A percentile compares a stretch with the other conserved stretches of the same genome.
Conservation (phyloP, 148 eudicot genomes). For the Nepenthes mirabilis region DNA sequence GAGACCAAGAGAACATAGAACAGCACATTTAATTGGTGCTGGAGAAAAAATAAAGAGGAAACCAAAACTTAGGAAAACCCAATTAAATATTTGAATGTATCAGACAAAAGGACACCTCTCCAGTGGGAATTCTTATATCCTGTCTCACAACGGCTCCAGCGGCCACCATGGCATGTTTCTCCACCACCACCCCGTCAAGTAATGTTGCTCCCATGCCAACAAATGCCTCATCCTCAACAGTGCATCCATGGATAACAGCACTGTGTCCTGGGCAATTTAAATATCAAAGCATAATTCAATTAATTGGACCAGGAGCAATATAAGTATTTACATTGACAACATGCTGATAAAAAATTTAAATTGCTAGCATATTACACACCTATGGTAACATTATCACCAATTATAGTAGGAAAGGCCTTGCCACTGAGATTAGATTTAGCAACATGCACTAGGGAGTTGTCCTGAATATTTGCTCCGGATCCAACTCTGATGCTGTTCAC, state of each 20-base stretch:
- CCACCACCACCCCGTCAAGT: constrained; percentile 53
- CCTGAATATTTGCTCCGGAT: constrained; percentile 54
- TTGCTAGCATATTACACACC: constrained; percentile 18
- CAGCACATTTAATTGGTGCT: too few species aligned
- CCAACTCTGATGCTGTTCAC: constrained; percentile 54
- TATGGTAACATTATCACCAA: constrained; percentile 51
- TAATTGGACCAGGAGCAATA: too few species aligned
- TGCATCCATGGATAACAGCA: constrained; percentile 54
- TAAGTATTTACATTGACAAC: too few species aligned
- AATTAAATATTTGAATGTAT: too few species aligned
- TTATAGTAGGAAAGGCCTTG: constrained; percentile 41
- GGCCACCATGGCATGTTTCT: constrained; percentile 54
- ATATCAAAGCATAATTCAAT: not conserved
- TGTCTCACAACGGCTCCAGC: constrained; percentile 62
- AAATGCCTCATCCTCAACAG: constrained; percentile 53
- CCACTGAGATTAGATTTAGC: constrained; percentile 50
- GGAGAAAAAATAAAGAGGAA: too few species aligned
- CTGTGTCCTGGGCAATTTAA: constrained; percentile 35
- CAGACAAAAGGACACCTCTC: constrained; percentile 24
- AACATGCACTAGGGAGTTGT: constrained; percentile 53
- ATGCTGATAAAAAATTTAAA: too few species aligned
- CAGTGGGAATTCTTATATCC: constrained; percentile 43
- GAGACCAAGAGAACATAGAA: too few species aligned
- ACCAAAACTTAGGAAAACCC: too few species aligned
- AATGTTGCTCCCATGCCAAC: constrained; percentile 56